These are phyloP conservation scores for Metarhizium robertsii DNA, from an alignment of 2,329 filamentous ascomycete genomes.

Conservation along the genomic window DNA sequence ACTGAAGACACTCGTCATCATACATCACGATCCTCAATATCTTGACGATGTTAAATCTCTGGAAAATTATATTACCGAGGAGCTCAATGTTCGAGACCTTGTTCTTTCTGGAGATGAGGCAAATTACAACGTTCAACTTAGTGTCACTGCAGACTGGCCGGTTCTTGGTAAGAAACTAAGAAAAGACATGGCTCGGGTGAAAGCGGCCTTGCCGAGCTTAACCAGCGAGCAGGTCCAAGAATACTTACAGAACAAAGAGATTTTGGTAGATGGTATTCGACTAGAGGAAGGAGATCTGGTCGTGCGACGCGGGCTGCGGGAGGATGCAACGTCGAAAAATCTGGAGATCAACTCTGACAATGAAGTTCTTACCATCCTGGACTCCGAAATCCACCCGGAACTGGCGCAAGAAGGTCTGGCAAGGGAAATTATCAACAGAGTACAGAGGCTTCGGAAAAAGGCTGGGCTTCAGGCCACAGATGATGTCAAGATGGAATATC, in stretches of 20 bases:
- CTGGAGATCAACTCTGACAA: constrained; percentile 83
- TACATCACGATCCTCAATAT: constrained; percentile 75
- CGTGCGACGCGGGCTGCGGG: constrained; percentile 67
- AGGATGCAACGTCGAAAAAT: constrained; percentile 60
- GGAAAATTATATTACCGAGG: constrained; percentile 81
- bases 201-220: constrained; percentile 75
- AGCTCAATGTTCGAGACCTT: constrained; percentile 82
- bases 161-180: constrained; percentile 94
- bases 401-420: constrained; percentile 82
- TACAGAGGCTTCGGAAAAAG: constrained; percentile 90
- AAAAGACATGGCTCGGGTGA: constrained; percentile 86
- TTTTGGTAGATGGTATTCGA: constrained; percentile 77
- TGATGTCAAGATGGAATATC: constrained; percentile 92
- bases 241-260: constrained; percentile 64
- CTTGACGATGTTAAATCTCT: constrained; percentile 79
- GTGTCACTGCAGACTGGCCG: constrained; percentile 84
- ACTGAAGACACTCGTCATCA: constrained; percentile 79
- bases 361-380: constrained; percentile 86
- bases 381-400: constrained; percentile 72
- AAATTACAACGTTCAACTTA: constrained; percentile 88
- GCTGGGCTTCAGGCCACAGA: constrained; percentile 85
- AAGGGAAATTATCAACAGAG: constrained; percentile 84
- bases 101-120: constrained; percentile 79
- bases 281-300: constrained; percentile 73
- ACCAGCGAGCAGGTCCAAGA: constrained; percentile 71